Conservation (phyloP, 805 yeast species). For the Pichia deserticola region DNA sequence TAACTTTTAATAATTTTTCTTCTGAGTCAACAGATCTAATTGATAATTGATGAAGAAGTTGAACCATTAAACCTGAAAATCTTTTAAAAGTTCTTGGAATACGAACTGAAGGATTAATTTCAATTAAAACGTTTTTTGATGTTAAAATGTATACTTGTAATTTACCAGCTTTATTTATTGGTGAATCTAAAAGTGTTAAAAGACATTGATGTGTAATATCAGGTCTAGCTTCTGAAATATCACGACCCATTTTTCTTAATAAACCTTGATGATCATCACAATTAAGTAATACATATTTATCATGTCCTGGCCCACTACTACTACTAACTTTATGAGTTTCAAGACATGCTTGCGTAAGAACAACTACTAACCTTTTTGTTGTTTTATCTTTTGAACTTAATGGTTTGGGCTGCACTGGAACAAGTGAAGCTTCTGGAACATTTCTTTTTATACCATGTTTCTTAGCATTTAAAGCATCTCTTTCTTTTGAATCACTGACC, state of each 20-base stretch:
- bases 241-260: conserved; percentile 91
- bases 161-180: conserved; percentile 94
- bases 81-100: conserved; percentile 98
- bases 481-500: conserved; percentile 43
- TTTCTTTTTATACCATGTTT: conserved; percentile 16
- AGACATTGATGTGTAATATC: conserved; percentile 98
- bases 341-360: conserved; percentile 90
- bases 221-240: conserved; percentile 97
- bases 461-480: conserved; percentile 32
- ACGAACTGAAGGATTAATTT: conserved; percentile 93
- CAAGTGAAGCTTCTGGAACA: conserved; percentile 55
- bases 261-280: conserved; percentile 98
- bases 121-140: conserved; percentile 88
- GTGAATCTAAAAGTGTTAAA: conserved; percentile 90
- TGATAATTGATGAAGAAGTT: conserved; percentile 82
- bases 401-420: conserved; percentile 81
- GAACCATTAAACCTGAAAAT: conserved; percentile 97
- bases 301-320: conserved; percentile 66
- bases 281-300: conserved; percentile 86
- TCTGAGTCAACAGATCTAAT: conserved; percentile 93
- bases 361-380: conserved; percentile 85
- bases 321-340: conserved; percentile 89
- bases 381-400: conserved; percentile 78
- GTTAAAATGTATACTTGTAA: conserved; percentile 95
- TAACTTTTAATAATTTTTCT: conserved; percentile 87